A percentile compares a stretch with the other conserved stretches of the same genome.
Evolutionary conservation across 1,284 basidiomycete species (phyloP).

Genomic region (Wallemia ichthyophaga): DNA sequence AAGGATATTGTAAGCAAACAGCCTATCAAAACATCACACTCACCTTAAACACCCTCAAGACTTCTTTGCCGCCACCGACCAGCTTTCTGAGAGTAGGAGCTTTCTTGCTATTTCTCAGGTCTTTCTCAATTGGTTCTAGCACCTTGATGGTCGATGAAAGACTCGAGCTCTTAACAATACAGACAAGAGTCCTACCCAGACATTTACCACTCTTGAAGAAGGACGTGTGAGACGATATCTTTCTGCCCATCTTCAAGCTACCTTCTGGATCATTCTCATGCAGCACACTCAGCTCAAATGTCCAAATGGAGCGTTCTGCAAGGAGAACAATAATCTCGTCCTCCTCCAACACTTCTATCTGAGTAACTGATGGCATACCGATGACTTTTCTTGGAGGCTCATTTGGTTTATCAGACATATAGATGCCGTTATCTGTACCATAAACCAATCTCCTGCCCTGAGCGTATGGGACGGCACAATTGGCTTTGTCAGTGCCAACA

Average conservation of each 20-base stretch:
- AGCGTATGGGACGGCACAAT: slow-evolving; percentile 79
- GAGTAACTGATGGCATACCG: slow-evolving; percentile 59
- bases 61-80: slow-evolving; percentile 78
- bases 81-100: slow-evolving; percentile 56
- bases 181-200: slow-evolving; percentile 75
- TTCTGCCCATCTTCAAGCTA: slow-evolving; percentile 71
- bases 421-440: slow-evolving; percentile 88
- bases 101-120: slow-evolving; percentile 48
- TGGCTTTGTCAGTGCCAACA: slow-evolving; percentile 47
- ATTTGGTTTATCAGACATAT: slow-evolving; percentile 61
- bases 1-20: slow-evolving; percentile 4
- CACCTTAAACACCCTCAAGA: slow-evolving; percentile 72
- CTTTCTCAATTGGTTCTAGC: slow-evolving; percentile 82
- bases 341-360: slow-evolving; percentile 88
- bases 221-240: slow-evolving; percentile 81
- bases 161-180: slow-evolving; percentile 83
- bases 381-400: slow-evolving; percentile 53
- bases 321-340: slow-evolving; percentile 85
- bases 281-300: slow-evolving; percentile 78
- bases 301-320: slow-evolving; percentile 84
- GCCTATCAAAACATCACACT: slow-evolving; percentile 10
- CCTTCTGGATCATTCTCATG: slow-evolving; percentile 68
- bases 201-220: slow-evolving; percentile 95
- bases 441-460: slow-evolving; percentile 69
- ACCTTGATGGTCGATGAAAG: slow-evolving; percentile 93